Evolutionary conservation across 1,284 basidiomycete genomes (phyloP), one percentile per base, ranked within the genome.

Genomic region (Serendipita sp.): DNA sequence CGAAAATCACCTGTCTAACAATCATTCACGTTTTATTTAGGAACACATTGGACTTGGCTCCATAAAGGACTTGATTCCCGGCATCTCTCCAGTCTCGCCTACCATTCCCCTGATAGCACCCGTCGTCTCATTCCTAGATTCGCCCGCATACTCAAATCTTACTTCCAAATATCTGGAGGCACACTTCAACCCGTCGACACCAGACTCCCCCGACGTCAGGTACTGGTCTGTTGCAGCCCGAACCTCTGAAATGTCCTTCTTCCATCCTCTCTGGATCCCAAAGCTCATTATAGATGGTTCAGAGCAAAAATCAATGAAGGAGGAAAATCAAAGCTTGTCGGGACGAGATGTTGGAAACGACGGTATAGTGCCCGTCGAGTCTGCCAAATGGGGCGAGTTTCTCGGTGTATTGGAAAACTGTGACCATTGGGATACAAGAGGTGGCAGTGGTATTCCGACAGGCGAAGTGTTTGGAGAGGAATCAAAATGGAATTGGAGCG

Each of bases 361-460:
- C 70, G 94, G 93, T 0, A 78, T 99, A 13, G 95, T 99, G 17
- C 89, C 87, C 10, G 81, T 99, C 13, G 83, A 88, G 66, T 90
- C 87, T 67, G 91, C 93, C 13, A 84, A 84, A 68, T 96, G 93
- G 93, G 93, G 93, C 29, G 90, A 93, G 70, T 95, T 93, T 73
- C 74, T 99, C 15, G 95, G 95, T 3, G 83, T 85, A 22, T 79
- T 99, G 70, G 90, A 96, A 66, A 88, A 86, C 2, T 89, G 85
- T 68, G 94, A 99, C 76, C 96, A 99, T 71, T 99, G 96, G 96
- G 91, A 96, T 69, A 79, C 98, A 69, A 77, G 96, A 63, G 96
- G 96, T 0, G 86, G 86, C 1, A 71, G 82, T 17, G 85, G 88
- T 2, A 75, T 70, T 22, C 43, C 64, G 22, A 8, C 53, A 58